phyloP scores from a whole-genome alignment of 805 yeast species.

The Sugiyamaella smithiae region DNA sequence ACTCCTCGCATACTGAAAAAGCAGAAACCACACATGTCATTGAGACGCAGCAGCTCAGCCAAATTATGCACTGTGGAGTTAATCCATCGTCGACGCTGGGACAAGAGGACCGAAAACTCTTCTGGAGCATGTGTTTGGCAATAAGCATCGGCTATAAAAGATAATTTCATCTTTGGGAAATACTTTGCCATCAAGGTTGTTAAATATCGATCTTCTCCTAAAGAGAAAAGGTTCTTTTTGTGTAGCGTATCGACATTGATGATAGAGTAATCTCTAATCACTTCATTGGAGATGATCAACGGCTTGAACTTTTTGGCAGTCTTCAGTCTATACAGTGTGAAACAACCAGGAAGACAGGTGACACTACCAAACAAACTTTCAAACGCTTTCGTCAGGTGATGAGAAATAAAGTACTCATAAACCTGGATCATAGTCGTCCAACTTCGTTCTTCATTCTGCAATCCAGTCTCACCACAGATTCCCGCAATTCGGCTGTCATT shows the following conservation, averaged over 20 bases:
- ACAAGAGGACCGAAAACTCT: slow-evolving; percentile 46
- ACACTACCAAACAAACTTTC: slow-evolving; percentile 61
- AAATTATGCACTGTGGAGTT: slow-evolving; percentile 64
- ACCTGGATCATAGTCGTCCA: slow-evolving; percentile 64
- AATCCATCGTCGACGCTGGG: slow-evolving; percentile 65
- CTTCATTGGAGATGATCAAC: slow-evolving; percentile 56
- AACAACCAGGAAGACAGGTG: slow-evolving; percentile 68
- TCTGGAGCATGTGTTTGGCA: slow-evolving; percentile 60
- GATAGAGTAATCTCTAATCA: slow-evolving; percentile 54
- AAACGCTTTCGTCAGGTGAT: slow-evolving; percentile 61
- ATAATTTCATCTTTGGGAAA: slow-evolving; percentile 53
- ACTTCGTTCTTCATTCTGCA: slow-evolving; percentile 51
- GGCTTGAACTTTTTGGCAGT: slow-evolving; percentile 52
- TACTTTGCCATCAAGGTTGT: slow-evolving; percentile 56
- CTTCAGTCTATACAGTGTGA: slow-evolving; percentile 51
- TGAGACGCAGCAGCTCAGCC: slow-evolving; percentile 53
- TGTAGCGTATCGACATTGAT: slow-evolving; percentile 58
- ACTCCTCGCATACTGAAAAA: slow-evolving; percentile 60
- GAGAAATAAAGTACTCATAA: slow-evolving; percentile 61
- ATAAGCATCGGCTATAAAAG: slow-evolving; percentile 56
- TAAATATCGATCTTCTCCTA: slow-evolving; percentile 61
- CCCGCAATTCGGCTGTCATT: slow-evolving; percentile 58
- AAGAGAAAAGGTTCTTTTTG: slow-evolving; percentile 55
- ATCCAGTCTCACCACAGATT: slow-evolving; percentile 61
- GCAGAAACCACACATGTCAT: slow-evolving; percentile 61